Evolutionary conservation across 2,329 filamentous ascomycete species (phyloP), one percentile per base, ranked within the genome.

Genomic region (Penicillium sp.): DNA sequence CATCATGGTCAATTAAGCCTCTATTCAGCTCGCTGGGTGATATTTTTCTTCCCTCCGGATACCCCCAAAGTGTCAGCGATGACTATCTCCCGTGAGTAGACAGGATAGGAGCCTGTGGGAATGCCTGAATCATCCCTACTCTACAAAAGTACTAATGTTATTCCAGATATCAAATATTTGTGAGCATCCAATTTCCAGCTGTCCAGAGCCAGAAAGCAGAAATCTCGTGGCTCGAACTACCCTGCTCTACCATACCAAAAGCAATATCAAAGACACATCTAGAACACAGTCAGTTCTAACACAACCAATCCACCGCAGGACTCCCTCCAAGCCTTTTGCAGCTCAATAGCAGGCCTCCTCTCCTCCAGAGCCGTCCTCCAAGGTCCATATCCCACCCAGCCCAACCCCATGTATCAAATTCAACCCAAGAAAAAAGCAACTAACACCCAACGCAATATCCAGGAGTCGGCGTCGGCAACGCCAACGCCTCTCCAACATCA

Each of bases 21-120:
- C 59, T 74, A 27, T 21, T 67, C 70, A 63, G 75, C 75, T 64
- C 72, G 62, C 60, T 84, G 2, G 71, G 92, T 41, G 87, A 91
- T 64, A 84, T 92, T 29, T 96, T 96, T 70, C 81, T 96, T 1
- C 92, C 92, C 0, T 87, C 89, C 1, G 92, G 92, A n/a, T 97
- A 88, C 73, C 92, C 92, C 0, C 84, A 92, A 64, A 94, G 88
- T 48, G 92, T 97, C 31, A 93, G 89, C 1, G 79, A 84, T 15
- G 92, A 97, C 74, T 97, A 97, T 74, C 79, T 91, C 5, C 81
- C 87, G 77, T 95, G 57, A 62, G 67, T 65, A 38, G 31, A 44
- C 36, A 58, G 19, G 19, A 21, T 21, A 21, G 19, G 19, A 21
- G 6, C 4, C 9, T 19, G 19, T 44, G 25, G 19, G 34, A 23